Conservation (phyloP, 192 early-diverging fungal species). For the Umbelopsis isabellina region DNA sequence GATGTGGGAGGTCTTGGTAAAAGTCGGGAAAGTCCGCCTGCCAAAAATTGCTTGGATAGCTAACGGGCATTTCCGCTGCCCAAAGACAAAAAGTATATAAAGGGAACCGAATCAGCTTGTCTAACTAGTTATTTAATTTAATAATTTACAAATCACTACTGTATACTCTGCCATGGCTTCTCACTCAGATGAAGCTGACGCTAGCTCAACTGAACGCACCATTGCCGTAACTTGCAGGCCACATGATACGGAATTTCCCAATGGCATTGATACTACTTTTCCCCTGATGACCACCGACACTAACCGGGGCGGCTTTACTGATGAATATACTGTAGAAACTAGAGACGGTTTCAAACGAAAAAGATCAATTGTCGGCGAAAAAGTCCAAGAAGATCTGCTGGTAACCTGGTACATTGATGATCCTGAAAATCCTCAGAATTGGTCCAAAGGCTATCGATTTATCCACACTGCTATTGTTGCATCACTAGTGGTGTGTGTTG, state of each 20-base stretch:
- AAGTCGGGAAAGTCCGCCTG: too few species aligned
- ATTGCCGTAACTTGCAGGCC: neutral
- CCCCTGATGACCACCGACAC: constrained; percentile 2
- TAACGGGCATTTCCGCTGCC: too few species aligned
- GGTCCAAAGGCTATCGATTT: constrained; percentile 26
- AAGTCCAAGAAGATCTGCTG: constrained; percentile 14
- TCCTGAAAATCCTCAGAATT: constrained; percentile 37
- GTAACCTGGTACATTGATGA: constrained; percentile 35
- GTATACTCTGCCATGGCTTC: neutral
- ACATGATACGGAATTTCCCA: constrained; percentile 6
- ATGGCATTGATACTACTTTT: constrained; percentile 14
- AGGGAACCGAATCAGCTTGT: neutral
- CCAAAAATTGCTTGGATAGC: too few species aligned
- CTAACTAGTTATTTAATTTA: too few species aligned
- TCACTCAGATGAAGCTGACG: neutral
- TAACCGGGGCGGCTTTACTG: neutral
- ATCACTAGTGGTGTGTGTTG: constrained; percentile 28
- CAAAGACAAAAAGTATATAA: too few species aligned
- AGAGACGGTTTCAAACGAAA: constrained; percentile 8
- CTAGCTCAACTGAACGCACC: neutral
- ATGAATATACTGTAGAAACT: constrained; percentile 19
- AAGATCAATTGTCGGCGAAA: constrained; percentile 5
- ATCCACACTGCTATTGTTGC: constrained; percentile 28
- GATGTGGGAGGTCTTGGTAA: too few species aligned
- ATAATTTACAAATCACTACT: neutral